A percentile compares a stretch with the other conserved stretches of the same genome.
Conservation (phyloP, 495 filamentous ascomycete species). For the Aspergillus mulundensis region DNA sequence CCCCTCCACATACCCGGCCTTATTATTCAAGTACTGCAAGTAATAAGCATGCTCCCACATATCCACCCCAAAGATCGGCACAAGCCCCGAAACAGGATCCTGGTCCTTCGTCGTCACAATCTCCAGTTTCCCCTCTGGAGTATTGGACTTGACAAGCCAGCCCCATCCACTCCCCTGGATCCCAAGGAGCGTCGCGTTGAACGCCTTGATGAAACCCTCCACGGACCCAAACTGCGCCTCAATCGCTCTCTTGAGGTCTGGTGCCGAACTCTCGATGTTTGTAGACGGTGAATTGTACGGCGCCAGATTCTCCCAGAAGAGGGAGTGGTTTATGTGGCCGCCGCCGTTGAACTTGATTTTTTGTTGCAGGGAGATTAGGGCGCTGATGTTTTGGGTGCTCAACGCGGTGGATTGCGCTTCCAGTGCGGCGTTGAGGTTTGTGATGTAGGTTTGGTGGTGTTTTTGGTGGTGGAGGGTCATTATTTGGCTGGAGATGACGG, state of each 20-base stretch:
- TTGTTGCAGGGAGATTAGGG: slow-evolving; percentile 71
- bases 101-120: slow-evolving; percentile 82
- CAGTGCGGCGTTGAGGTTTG: slow-evolving; percentile 53
- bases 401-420: slow-evolving; percentile 48
- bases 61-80: slow-evolving; percentile 84
- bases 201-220: slow-evolving; percentile 62
- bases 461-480: slow-evolving; percentile 82
- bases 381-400: slow-evolving; percentile 41
- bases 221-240: slow-evolving; percentile 67
- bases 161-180: slow-evolving; percentile 95
- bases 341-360: slow-evolving; percentile 94
- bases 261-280: slow-evolving; percentile 53
- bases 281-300: slow-evolving; percentile 62
- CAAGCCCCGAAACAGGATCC: slow-evolving; percentile 77
- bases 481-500: slow-evolving; percentile 88
- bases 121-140: slow-evolving; percentile 56
- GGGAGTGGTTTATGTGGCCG: slow-evolving; percentile 86
- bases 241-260: slow-evolving; percentile 57
- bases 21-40: slow-evolving; percentile 88
- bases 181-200: slow-evolving; percentile 67
- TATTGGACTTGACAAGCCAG: slow-evolving; percentile 76
- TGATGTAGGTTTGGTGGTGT: slow-evolving; percentile 66
- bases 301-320: slow-evolving; percentile 90
- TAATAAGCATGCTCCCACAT: slow-evolving; percentile 94
- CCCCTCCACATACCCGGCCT: slow-evolving; percentile 88